A percentile compares a stretch with the other conserved stretches of the same genome.
Evolutionary conservation across 2,329 filamentous ascomycete species (phyloP).

Genomic region (Fusarium mexicanum): DNA sequence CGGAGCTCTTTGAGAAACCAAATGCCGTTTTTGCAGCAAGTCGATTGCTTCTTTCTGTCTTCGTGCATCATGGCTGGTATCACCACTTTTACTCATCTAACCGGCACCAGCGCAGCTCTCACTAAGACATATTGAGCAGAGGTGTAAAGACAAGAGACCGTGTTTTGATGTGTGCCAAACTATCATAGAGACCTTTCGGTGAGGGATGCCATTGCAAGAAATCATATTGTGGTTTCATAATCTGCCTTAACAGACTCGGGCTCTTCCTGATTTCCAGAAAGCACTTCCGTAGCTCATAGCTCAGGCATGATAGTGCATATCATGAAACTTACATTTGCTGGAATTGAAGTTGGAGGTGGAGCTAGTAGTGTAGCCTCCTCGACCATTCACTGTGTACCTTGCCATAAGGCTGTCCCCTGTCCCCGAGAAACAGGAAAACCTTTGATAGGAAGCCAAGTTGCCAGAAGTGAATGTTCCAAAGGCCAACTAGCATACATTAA

Average conservation of each 20-base stretch:
- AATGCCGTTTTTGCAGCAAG: neutral
- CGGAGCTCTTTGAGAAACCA: neutral
- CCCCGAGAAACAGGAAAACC: neutral
- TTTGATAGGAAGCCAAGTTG: neutral
- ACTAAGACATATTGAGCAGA: neutral
- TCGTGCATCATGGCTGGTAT: neutral
- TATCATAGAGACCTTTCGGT: neutral
- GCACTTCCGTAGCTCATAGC: neutral
- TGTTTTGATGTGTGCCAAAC: fast-evolving
- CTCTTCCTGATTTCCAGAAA: fast-evolving
- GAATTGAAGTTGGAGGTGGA: neutral
- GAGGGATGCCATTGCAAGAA: neutral
- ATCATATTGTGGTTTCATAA: neutral
- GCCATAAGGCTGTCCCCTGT: no score
- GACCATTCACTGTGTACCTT: neutral
- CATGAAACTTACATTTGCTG: fast-evolving
- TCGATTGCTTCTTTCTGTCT: neutral
- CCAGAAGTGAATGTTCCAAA: neutral
- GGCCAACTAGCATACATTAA: neutral
- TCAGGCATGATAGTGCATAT: neutral
- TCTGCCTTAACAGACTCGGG: fast-evolving
- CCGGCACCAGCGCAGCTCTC: fast-evolving
- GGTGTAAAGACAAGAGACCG: fast-evolving
- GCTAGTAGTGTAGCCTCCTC: neutral
- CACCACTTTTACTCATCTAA: neutral